Base-by-base conservation (phyloP, 208 protist genomes). In the Naegleria fowleri region DNA sequence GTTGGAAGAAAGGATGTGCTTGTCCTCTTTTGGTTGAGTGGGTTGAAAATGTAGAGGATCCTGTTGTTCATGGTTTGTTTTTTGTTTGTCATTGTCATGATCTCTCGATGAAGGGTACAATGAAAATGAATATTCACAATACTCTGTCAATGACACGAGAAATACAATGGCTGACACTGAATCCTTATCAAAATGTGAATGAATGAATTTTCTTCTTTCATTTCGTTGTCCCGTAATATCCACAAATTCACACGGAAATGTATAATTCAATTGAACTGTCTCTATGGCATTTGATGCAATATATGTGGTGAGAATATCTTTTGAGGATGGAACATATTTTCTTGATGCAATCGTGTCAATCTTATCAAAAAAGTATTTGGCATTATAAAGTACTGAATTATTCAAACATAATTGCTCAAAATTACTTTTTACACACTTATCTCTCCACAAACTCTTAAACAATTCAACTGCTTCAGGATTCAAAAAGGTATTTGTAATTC, bases 111-210 rank as follows among this genome's bases (percentile, higher is more conserved):
- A 48, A 48, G 43, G 43, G 19, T 29, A 29, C 22, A 67, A 67
- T 15, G 19, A 29, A 29, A 67, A 67, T 29, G 55, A 67, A 67
- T 67, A 67, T 67, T 67, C 55, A 67, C 55, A 67, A 67, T 67
- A 67, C 39, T 95, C 96, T 59, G 79, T 93, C 58, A 97, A 29
- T 76, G 92, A 29, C 25, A 79, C 7, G 2, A 93, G 85, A 52
- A 97, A 97, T 48, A 97, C 94, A 79, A 98, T 92, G 19, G 95
- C 95, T 25, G 93, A 97, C 3, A 97, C 96, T 22, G 55, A 67
- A 19, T 67, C 55, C 22, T 29, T 67, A 19, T 67, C 55, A 67
- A 67, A 67, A 67, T 67, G 55, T 29, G 55, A 67, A 86, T 9
- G 7, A 15, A 67, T 67, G 19, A 15, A 67, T 29, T 67, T 67